Percentiles rank a stretch among this genome's conserved stretches.
Evolutionary conservation across 257 asterid species (phyloP).

Genomic region (Solanum appendiculatum): DNA sequence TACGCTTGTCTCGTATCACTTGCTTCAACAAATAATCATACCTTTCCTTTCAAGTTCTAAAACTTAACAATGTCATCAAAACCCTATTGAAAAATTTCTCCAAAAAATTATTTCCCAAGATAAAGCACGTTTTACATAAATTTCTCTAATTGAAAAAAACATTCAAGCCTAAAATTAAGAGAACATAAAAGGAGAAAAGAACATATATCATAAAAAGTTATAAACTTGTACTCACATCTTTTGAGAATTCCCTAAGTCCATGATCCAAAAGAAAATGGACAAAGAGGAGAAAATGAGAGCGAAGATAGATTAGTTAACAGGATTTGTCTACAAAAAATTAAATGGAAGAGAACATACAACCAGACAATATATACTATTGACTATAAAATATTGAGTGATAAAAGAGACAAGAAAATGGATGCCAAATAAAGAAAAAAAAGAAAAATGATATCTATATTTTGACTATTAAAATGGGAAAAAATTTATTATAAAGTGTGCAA

Average conservation of each 20-base stretch:
- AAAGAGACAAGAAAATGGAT: background rate
- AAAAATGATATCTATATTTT: background rate
- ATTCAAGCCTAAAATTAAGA: background rate
- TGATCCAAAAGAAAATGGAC: background rate
- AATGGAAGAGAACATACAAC: background rate
- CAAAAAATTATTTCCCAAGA: background rate
- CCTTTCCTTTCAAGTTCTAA: background rate
- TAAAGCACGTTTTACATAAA: background rate
- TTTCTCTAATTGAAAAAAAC: background rate
- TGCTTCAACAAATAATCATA: background rate
- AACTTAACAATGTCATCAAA: background rate
- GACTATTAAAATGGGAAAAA: background rate
- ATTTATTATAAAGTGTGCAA: background rate
- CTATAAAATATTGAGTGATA: background rate
- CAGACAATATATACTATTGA: background rate
- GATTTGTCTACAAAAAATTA: background rate
- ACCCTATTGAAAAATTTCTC: background rate
- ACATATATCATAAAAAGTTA: background rate
- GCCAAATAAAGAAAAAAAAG: background rate
- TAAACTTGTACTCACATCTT: background rate
- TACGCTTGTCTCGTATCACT: background rate
- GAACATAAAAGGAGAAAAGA: background rate
- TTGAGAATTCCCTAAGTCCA: background rate
- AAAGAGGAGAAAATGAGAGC: background rate
- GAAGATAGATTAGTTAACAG: background rate